These are phyloP conservation scores for Cephaloascus fragrans DNA, from an alignment of 805 yeast genomes.

Conservation along the genomic window DNA sequence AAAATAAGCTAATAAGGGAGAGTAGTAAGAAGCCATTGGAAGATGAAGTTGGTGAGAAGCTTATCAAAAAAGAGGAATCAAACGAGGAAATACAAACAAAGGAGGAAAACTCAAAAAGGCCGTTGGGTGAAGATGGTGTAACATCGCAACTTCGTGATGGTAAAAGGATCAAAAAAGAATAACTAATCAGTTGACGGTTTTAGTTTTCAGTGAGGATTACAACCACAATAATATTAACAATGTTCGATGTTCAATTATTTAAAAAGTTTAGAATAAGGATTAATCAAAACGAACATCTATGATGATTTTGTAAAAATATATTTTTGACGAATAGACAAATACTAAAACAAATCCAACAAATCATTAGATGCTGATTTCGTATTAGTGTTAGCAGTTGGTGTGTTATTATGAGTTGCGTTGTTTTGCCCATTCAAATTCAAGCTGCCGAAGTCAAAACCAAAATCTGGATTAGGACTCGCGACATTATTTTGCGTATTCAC, in stretches of 20 bases:
- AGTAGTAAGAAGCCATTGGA: constrained; percentile 3
- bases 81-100: background rate
- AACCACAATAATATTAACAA: too few relatives aligned
- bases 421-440: constrained; percentile 1
- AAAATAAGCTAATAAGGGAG: constrained; percentile 3
- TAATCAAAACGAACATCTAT: too few relatives aligned
- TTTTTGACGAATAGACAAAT: too few relatives aligned
- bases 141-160: too few relatives aligned
- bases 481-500: constrained; percentile 1
- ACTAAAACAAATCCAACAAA: constrained; percentile 12
- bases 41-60: constrained; percentile 1
- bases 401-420: constrained; percentile 11
- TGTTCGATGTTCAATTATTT: too few relatives aligned
- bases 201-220: too few relatives aligned
- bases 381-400: constrained; percentile 8
- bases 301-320: too few relatives aligned
- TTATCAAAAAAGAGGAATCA: background rate
- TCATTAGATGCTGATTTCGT: constrained; percentile 6
- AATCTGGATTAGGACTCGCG: constrained; percentile 1
- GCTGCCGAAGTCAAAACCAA: constrained; percentile 4
- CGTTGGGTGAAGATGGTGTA: background rate
- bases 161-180: background rate
- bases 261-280: too few relatives aligned
- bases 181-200: too few relatives aligned
- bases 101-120: background rate